phyloP scores from a whole-genome alignment of 306 rosid species.

The Cicer bijugum region DNA sequence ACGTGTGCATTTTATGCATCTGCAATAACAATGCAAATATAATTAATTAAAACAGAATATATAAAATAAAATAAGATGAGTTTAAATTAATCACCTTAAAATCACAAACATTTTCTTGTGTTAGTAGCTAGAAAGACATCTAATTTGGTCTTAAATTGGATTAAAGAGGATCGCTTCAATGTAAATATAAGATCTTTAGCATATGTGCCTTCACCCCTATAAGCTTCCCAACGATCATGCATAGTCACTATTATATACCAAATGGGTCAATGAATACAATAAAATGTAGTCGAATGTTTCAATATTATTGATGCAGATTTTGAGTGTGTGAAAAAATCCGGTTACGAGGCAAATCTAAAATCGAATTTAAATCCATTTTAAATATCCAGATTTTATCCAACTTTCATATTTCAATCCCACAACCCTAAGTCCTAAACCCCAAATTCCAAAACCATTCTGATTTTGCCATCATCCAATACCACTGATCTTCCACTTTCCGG shows the following conservation, averaged over 20 bases:
- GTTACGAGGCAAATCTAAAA: too few relatives aligned
- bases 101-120: conserved; percentile 56
- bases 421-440: too few relatives aligned
- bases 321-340: not conserved
- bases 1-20: conserved; percentile 60
- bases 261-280: too few relatives aligned
- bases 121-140: conserved; percentile 54
- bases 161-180: conserved; percentile 45
- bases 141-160: conserved; percentile 48
- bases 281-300: too few relatives aligned
- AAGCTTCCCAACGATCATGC: conserved; percentile 61
- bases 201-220: conserved; percentile 55
- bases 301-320: conserved; percentile 35
- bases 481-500: too few relatives aligned
- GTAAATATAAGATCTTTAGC: conserved; percentile 47
- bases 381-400: too few relatives aligned
- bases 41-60: not conserved
- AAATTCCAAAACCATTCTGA: too few relatives aligned
- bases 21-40: conserved; percentile 35
- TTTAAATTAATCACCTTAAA: conserved; percentile 44
- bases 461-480: too few relatives aligned
- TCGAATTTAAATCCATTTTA: too few relatives aligned
- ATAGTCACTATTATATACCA: conserved; percentile 5
- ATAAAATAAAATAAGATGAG: not conserved
- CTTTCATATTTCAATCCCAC: too few relatives aligned